Percentiles rank a stretch among this genome's conserved stretches.
These are phyloP conservation scores for Botrytis fragariae DNA, from an alignment of 2,329 filamentous ascomycete genomes.

Conservation along the genomic window DNA sequence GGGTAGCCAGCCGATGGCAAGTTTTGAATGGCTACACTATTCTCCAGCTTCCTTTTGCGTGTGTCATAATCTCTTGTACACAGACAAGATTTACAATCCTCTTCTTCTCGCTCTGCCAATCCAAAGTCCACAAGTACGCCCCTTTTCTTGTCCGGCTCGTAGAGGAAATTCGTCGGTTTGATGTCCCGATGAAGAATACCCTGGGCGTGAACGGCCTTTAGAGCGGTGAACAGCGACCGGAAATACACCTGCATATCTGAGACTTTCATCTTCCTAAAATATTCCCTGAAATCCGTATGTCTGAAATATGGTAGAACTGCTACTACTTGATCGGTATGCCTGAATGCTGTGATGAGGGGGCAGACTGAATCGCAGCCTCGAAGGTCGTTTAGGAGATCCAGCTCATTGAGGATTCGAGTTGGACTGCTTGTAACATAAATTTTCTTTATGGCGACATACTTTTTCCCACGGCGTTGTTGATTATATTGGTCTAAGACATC, in stretches of 20 bases:
- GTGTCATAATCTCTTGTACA: conserved; percentile 55
- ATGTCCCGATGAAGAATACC: conserved; percentile 92
- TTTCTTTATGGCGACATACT: conserved; percentile 96
- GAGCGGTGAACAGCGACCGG: conserved; percentile 78
- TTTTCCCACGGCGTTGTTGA: conserved; percentile 51
- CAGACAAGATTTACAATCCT: conserved; percentile 75
- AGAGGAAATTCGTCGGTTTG: conserved; percentile 96
- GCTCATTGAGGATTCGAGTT: conserved; percentile 88
- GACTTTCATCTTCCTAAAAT: conserved; percentile 87
- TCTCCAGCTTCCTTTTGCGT: conserved; percentile 58
- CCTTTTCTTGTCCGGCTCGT: conserved; percentile 74
- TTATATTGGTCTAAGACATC: conserved; percentile 33
- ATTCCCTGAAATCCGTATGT: conserved; percentile 90
- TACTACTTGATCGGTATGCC: conserved; percentile 89
- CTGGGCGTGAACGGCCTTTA: conserved; percentile 78
- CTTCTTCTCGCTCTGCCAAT: conserved; percentile 81
- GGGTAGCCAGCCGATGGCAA: conserved; percentile 69
- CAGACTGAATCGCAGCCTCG: conserved; percentile 82
- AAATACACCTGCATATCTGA: conserved; percentile 88
- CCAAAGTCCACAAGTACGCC: conserved; percentile 98
- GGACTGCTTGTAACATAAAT: conserved; percentile 98
- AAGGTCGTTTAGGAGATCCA: conserved; percentile 88
- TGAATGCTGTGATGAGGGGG: conserved; percentile 95
- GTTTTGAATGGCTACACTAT: conserved; percentile 56
- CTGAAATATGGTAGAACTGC: conserved; percentile 94